Conservation (phyloP, 345 rosid genomes). For the Brassica cretica region DNA sequence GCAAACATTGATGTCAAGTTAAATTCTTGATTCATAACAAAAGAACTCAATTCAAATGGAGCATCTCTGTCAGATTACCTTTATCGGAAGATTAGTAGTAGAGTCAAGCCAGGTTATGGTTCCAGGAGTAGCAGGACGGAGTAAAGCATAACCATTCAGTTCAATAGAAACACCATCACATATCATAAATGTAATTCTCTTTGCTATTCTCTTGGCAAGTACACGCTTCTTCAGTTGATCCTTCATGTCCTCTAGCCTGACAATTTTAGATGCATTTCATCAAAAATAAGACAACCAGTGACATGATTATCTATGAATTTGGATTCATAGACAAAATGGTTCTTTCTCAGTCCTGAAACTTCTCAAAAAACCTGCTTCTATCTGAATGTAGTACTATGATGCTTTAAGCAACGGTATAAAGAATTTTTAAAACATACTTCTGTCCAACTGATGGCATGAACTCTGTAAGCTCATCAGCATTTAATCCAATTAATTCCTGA, state of each 20-base stretch:
- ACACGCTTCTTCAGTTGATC: conserved; percentile 83
- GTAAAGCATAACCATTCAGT: conserved; percentile 77
- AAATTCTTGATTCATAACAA: conserved; percentile 2
- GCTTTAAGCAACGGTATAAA: conserved; percentile 3
- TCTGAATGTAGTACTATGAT: neutral
- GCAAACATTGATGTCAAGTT: conserved; percentile 10
- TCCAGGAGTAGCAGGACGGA: conserved; percentile 86
- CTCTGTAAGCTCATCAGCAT: conserved; percentile 57
- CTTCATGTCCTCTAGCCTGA: conserved; percentile 88
- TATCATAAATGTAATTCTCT: conserved; percentile 58
- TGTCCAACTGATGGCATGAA: conserved; percentile 66
- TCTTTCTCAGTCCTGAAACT: conserved; percentile 14
- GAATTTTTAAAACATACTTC: conserved; percentile 45
- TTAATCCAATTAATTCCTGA: conserved; percentile 84
- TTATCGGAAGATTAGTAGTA: conserved; percentile 80
- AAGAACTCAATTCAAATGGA: neutral
- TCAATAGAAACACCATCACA: conserved; percentile 67
- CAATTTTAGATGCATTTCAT: conserved; percentile 25
- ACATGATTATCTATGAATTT: neutral
- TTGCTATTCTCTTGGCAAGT: conserved; percentile 75
- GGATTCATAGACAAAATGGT: conserved; percentile 12
- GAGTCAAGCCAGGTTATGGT: conserved; percentile 92
- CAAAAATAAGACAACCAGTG: neutral
- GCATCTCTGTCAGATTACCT: conserved; percentile 48
- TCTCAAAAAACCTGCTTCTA: neutral